Evolutionary conservation across 2,329 filamentous ascomycete species (phyloP).

Genomic region (Penicillium paneum): DNA sequence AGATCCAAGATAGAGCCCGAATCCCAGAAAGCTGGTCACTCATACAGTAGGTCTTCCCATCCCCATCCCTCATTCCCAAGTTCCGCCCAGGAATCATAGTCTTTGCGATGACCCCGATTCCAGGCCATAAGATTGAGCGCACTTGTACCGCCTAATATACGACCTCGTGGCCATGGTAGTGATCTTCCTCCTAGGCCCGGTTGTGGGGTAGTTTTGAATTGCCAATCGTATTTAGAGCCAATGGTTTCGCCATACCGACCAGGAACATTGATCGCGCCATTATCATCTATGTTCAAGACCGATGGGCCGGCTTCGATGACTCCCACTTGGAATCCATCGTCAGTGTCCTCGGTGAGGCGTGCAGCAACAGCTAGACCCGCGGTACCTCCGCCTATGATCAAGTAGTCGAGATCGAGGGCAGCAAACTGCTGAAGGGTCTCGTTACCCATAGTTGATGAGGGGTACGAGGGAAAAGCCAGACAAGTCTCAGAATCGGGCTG

Average conservation of each 20-base stretch:
- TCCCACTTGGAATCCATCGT: slow-evolving; percentile 42
- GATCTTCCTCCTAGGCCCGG: slow-evolving; percentile 10
- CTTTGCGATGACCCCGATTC: slow-evolving; percentile 23
- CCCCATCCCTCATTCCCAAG: slow-evolving; percentile 33
- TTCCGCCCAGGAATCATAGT: slow-evolving; percentile 33
- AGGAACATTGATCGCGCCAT: slow-evolving; percentile 26
- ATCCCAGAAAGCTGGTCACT: background rate
- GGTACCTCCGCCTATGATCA: slow-evolving; percentile 53
- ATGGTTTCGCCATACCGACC: slow-evolving; percentile 14
- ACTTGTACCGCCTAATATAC: slow-evolving; percentile 32
- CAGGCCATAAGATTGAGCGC: slow-evolving; percentile 33
- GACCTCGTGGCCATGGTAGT: slow-evolving; percentile 25
- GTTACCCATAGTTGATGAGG: background rate
- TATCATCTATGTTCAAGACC: slow-evolving; percentile 20
- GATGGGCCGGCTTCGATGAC: slow-evolving; percentile 47
- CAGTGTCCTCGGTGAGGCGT: slow-evolving; percentile 39
- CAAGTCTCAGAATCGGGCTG: background rate
- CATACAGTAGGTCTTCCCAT: slow-evolving; percentile 23
- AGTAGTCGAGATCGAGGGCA: slow-evolving; percentile 10
- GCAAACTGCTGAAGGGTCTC: background rate
- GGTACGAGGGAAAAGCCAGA: background rate
- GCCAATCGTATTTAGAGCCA: slow-evolving; percentile 33
- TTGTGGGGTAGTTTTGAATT: slow-evolving; percentile 32
- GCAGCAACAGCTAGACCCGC: slow-evolving; percentile 48
- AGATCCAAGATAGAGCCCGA: background rate